Conservation (phyloP, 371 early-diverging fungal species). For the Rhizopus delemar region DNA sequence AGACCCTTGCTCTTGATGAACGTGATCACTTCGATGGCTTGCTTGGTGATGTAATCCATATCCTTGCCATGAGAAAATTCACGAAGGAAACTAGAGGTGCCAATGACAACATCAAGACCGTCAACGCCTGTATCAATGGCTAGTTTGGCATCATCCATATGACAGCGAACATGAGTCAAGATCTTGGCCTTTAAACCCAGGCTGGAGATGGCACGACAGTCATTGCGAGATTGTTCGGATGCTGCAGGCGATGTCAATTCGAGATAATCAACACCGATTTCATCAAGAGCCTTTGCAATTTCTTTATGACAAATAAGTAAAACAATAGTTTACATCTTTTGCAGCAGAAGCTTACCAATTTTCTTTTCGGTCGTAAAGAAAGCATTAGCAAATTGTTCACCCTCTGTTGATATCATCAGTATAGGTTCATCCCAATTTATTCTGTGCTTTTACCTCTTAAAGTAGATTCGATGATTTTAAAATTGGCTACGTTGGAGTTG, state of each 20-base stretch:
- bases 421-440: no score
- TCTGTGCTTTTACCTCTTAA: constrained; percentile 66
- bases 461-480: constrained; percentile 95
- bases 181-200: constrained; percentile 96
- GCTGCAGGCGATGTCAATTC: constrained; percentile 96
- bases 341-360: constrained; percentile 44
- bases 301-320: constrained; percentile 33
- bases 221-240: constrained; percentile 89
- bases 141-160: constrained; percentile 95
- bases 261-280: constrained; percentile 95
- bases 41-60: constrained; percentile 92
- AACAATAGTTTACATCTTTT: no score
- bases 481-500: constrained; percentile 85
- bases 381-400: constrained; percentile 97
- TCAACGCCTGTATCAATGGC: constrained; percentile 96
- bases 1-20: constrained; percentile 93
- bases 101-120: constrained; percentile 95
- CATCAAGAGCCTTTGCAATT: constrained; percentile 95
- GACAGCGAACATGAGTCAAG: constrained; percentile 93
- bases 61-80: constrained; percentile 98
- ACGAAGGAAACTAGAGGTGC: constrained; percentile 90
- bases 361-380: constrained; percentile 96
- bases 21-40: constrained; percentile 92
- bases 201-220: constrained; percentile 87
- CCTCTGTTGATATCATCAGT: constrained; percentile 59